Evolutionary conservation across 148 eudicot genomes (phyloP), one percentile per base, ranked within the genome.

Genomic region (Nyssa sinensis): DNA sequence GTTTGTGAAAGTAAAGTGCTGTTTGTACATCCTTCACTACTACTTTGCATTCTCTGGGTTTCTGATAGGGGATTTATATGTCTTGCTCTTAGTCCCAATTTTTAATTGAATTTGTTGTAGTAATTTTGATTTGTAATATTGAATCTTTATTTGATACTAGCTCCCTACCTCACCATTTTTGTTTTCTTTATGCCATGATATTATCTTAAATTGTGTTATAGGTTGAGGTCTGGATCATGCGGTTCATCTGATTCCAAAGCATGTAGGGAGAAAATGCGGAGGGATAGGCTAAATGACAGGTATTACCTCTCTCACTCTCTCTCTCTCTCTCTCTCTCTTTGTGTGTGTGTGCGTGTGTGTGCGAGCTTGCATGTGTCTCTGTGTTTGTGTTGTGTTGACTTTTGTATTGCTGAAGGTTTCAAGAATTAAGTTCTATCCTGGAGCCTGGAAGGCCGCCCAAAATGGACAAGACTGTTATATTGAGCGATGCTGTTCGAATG

Each of bases 391-490:
- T 13, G 53, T 31, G 53, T 33, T 39, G 34, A 58, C 47, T 34
- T 11, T 30, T 31, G 47, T 61, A 47, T 66, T 60, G 35, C 6
- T 66, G 14, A n/a, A 89, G 93, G 85, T 89, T 89, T 55, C 41
- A 78, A 59, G 90, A 90, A 76, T 74, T 90, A 76, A 55, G 84
- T 66, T 70, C 90, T 24, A 57, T 86, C 63, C 71, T 90, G 60
- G 92, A 86, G 75, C 86, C 88, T 65, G 92, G 89, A 47, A 78
- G 80, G 80, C 71, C 89, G 29, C 90, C 89, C 9, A 90, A 85
- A 71, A 71, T 74, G 7, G 96, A 88, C 79, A 90, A 90, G 80
- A 73, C 81, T 47, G 86, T 86, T 29, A 80, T 86, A 61, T 76
- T 90, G 64, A 65, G 62, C 55, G 92, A 90, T 66, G 92, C 96